Percentiles rank a stretch among this genome's conserved stretches.
These are phyloP conservation scores for Pythium oligandrum DNA, from an alignment of 352 stramenopile species.

Conservation along the genomic window DNA sequence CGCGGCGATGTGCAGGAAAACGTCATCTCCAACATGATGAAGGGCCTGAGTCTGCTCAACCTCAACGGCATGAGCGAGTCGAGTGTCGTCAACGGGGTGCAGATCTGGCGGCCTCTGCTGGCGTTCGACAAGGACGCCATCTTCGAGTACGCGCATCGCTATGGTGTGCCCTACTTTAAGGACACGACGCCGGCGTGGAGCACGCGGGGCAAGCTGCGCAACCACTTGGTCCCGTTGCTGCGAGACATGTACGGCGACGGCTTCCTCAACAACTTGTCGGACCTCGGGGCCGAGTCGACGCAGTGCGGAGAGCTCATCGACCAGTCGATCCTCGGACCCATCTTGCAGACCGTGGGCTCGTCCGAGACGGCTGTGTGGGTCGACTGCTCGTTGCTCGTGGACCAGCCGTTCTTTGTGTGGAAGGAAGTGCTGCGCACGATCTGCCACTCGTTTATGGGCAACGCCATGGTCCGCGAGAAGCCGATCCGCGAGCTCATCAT, in stretches of 20 bases:
- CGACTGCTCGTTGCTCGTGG: constrained; percentile 40
- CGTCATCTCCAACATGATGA: constrained; percentile 97
- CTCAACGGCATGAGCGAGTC: constrained; percentile 92
- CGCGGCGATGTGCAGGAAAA: constrained; percentile 97
- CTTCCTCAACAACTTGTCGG: constrained; percentile 79
- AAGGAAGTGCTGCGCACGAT: constrained; percentile 82
- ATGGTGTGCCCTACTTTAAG: constrained; percentile 97
- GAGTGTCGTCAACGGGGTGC: constrained; percentile 66
- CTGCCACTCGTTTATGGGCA: constrained; percentile 76
- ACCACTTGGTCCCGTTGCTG: constrained; percentile 92
- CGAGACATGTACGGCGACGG: constrained; percentile 94
- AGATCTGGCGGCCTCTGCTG: constrained; percentile 92
- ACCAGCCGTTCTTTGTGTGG: constrained; percentile 83
- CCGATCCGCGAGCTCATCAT: constrained; percentile 68
- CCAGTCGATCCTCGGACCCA: constrained; percentile 43
- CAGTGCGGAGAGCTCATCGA: constrained; percentile 74
- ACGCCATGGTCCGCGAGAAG: constrained; percentile 83
- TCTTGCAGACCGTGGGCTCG: constrained; percentile 49
- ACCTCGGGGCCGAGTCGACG: constrained; percentile 71
- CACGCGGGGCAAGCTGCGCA: constrained; percentile 94
- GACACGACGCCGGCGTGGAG: constrained; percentile 97
- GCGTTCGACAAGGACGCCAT: constrained; percentile 93
- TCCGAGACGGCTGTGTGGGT: constrained; percentile 72
- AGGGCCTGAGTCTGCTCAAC: constrained; percentile 89
- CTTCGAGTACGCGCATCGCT: constrained; percentile 93